A percentile compares a stretch with the other conserved stretches of the same genome.
These are phyloP conservation scores for Chytriomyces sp. DNA, from an alignment of 192 early-diverging fungal genomes.

Conservation along the genomic window DNA sequence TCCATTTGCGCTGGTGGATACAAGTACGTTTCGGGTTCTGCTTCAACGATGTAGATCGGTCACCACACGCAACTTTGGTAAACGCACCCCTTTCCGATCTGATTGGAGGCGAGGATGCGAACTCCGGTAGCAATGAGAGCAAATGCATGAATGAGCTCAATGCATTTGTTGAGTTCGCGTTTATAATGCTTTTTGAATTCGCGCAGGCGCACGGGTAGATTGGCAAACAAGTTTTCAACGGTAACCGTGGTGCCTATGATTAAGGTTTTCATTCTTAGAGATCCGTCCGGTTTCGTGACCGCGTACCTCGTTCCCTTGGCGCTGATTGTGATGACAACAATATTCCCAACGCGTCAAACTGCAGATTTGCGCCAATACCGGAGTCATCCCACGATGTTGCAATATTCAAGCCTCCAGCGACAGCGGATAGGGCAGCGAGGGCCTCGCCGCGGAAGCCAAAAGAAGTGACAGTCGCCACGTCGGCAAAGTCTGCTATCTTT, in stretches of 20 bases:
- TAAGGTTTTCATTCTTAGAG: conserved; percentile 14
- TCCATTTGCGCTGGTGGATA: conserved; percentile 66
- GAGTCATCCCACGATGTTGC: conserved; percentile 61
- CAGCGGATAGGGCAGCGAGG: conserved; percentile 82
- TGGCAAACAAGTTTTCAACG: conserved; percentile 74
- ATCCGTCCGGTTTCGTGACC: background rate
- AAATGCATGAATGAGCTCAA: conserved; percentile 83
- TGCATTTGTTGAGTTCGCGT: conserved; percentile 75
- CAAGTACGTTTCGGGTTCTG: conserved; percentile 51
- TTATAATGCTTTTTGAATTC: conserved; percentile 86
- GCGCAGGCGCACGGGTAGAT: conserved; percentile 80
- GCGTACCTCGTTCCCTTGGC: conserved; percentile 52
- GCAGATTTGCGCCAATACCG: conserved; percentile 66
- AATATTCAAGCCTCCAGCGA: conserved; percentile 66
- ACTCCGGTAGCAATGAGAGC: conserved; percentile 72
- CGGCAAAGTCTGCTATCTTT: conserved; percentile 78
- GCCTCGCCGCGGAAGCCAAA: conserved; percentile 93
- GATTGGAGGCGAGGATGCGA: conserved; percentile 67
- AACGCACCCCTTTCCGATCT: conserved; percentile 56
- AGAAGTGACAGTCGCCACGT: conserved; percentile 70
- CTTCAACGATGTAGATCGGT: background rate
- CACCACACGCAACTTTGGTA: background rate
- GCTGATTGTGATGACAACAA: conserved; percentile 48
- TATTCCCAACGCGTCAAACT: conserved; percentile 68
- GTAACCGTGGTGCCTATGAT: conserved; percentile 77